Evolutionary conservation across 2,329 filamentous ascomycete species (phyloP), one percentile per base, ranked within the genome.

Genomic region (Nemania sp.): DNA sequence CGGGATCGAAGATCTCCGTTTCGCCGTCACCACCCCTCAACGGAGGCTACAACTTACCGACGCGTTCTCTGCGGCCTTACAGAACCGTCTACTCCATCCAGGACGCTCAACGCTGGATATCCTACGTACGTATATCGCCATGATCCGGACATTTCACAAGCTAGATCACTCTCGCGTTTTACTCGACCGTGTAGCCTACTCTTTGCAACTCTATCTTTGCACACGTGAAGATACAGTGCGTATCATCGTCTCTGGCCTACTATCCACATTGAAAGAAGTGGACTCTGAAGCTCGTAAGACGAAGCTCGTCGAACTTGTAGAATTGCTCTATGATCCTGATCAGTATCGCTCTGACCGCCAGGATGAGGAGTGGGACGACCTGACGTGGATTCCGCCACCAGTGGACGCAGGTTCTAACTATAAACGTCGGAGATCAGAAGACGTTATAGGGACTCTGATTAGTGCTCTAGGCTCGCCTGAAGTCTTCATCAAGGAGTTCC

Each of bases 401-500:
- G 88, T 96, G 40, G 95, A 99, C 72, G 95, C 95, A 1, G 92
- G 92, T 10, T 90, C 92, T 49, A 91, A 97, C 72, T 97, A 97
- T 78, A 92, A 90, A 71, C 89, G 92, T 60, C 91, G 91, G 11
- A 96, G 91, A 73, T 90, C 87, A 45, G 90, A 93, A 65, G 95
- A 99, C 74, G 89, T 98, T 12, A 92, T 98, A 59, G 92, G 92
- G 54, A 96, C 92, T 54, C 80, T 99, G 45, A 90, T 98, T 67
- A 90, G 87, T 60, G 86, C 96, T 0, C 90, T 97, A 67, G 94
- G 97, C 12, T 90, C 90, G 17, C 91, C 93, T 67, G 94, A 97
- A 53, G 85, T 90, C 47, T 98, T 98, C 72, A 95, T 97, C 75
- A 96, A 92, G 68, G 94, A 98, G 73, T 90, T 99, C 64, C 92